Base-by-base conservation (phyloP, 2,329 filamentous ascomycete genomes). In the Cytospora paraplurivora region DNA sequence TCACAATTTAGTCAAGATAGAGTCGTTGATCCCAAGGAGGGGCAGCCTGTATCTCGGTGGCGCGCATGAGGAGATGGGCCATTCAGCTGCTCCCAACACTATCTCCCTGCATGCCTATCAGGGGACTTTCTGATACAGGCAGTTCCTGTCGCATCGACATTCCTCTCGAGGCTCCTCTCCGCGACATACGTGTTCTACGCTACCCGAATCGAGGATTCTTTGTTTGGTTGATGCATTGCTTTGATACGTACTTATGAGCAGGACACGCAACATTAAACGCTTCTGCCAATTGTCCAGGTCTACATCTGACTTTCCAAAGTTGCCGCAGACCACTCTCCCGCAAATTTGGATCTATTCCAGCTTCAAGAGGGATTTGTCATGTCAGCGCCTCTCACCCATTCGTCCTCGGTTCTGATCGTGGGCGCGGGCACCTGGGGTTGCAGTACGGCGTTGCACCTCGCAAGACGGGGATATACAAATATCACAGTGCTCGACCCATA, bases 351-450 rank as follows among this genome's bases (percentile, higher is more conserved):
- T 3, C 17, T 7, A n/a, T n/a, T n/a, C n/a, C 17, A 19, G 2
- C 27, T 27, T 27, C 4, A 27, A 27, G 27, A 27, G 27, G 27
- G 4, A 3, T 27, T 4, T 27, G 27, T 15, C 17, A 44, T 44
- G 41, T 19, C 41, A 19, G 3, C 41, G 11, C 17, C 41, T 44
- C 15, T 44, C 6, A n/a, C 41, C 0, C 41, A 44, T 12, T 19
- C 41, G 15, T 44, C 41, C 17, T 8, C 41, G 3, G 6, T 44
- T 5, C 53, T 70, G 11, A 63, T 71, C 7, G 64, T 71, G 15
- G 70, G 70, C 5, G 70, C 59, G 1, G 70, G 70, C 13, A 71
- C 69, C 17, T 71, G 69, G 69, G 70, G 70, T 3, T 69, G 66
- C 17, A 59, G 67, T 13, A 72, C 70, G 7, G 69, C 68, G 3